Evolutionary conservation across 345 rosid genomes (phyloP), one percentile per base, ranked within the genome.

Genomic region (Heritiera fomes): DNA sequence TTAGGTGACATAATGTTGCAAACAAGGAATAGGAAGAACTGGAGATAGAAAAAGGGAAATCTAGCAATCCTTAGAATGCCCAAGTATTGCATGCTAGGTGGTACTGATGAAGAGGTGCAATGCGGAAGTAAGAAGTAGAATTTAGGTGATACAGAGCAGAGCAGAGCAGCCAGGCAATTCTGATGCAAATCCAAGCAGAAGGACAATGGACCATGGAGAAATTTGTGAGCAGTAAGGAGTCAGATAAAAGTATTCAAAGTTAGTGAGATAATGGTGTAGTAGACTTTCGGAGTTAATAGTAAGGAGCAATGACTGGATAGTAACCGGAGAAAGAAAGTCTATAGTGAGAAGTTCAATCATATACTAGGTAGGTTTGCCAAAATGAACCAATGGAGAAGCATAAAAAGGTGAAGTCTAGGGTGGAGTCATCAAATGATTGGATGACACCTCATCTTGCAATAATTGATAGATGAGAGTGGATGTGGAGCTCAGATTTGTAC

Each of bases 331-430:
- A 68, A 43, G 32, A 67, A 67, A 67, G 17, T 67, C 32, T 67
- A 20, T 11, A 67, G n/a, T 9, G 52, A n/a, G 71, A 69, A 69
- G 38, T 38, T 20, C 53, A 30, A 15, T 45, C 17, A 43, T 11
- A 11, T 23, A 23, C 28, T 23, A 34, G 52, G 55, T 11, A 45
- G 50, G 55, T 20, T 69, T 45, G 50, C 4, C 55, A 69, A 69
- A 68, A 20, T 9, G 32, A 68, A 45, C 72, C 34, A 45, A 67
- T n/a, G 7, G 72, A 67, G 20, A 66, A 66, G 28, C 71, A 66
- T 66, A 66, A 41, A 20, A 68, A 20, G 32, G 34, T 41, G 20
- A 67, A 69, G 40, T 23, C 17, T 34, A 34, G 38, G 38, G 3
- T 1, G 38, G 38, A 23, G 38, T 34, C 38, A 23, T 69, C 40